Percentiles rank a stretch among this genome's conserved stretches.
Evolutionary conservation across 805 yeast genomes (phyloP).

Genomic region (Yarrowia sp.): DNA sequence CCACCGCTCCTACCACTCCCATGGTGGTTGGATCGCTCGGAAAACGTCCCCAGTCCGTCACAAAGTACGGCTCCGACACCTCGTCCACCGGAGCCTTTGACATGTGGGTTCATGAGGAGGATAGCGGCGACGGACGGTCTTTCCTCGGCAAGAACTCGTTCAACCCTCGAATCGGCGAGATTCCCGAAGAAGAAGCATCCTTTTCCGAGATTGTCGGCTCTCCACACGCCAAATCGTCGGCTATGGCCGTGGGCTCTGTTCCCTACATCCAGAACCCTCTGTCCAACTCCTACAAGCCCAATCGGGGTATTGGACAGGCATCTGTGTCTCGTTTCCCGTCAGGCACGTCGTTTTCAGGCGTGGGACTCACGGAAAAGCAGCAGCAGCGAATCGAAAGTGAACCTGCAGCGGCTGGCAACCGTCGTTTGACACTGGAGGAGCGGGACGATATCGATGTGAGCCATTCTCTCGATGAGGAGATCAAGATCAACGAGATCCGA

Average conservation of each 20-base stretch:
- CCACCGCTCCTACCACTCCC: constrained; percentile 13
- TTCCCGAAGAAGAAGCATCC: constrained; percentile 20
- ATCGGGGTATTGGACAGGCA: not conserved
- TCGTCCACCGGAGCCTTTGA: constrained; percentile 21
- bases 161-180: constrained; percentile 32
- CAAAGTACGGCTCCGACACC: constrained; percentile 20
- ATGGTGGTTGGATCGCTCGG: constrained; percentile 33
- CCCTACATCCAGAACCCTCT: constrained; percentile 34
- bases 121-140: constrained; percentile 1
- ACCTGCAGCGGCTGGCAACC: constrained; percentile 16
- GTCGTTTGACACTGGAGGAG: constrained; percentile 20
- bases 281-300: constrained; percentile 38
- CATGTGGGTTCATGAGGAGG: constrained; percentile 39
- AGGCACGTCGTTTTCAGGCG: constrained; percentile 34
- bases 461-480: constrained; percentile 36
- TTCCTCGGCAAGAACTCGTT: constrained; percentile 25
- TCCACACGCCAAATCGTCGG: constrained; percentile 26
- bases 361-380: constrained; percentile 34
- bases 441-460: constrained; percentile 26
- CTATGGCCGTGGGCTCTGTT: constrained; percentile 27
- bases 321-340: constrained; percentile 12
- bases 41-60: constrained; percentile 1
- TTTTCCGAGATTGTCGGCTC: constrained; percentile 28
- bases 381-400: constrained; percentile 30
- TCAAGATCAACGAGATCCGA: constrained; percentile 31